Conservation (phyloP, 2,329 filamentous ascomycete genomes). For the Colletotrichum sp. region DNA sequence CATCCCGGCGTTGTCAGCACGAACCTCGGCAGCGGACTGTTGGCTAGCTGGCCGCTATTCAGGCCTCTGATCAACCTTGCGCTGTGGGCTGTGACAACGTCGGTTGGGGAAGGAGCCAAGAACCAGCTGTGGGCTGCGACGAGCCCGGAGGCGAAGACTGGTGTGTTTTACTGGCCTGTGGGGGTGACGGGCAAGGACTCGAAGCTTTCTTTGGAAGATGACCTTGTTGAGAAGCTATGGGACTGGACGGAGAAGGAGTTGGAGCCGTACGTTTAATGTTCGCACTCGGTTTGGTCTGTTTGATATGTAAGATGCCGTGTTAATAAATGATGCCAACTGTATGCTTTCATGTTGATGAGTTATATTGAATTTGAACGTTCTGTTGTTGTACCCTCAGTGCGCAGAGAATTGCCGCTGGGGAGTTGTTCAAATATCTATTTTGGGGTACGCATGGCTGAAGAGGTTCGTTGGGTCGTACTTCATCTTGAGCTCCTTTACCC, state of each 20-base stretch:
- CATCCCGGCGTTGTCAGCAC: constrained; percentile 46
- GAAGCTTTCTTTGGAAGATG: constrained; percentile 28
- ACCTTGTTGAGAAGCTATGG: constrained; percentile 35
- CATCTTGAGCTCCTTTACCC: not conserved
- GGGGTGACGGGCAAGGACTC: constrained; percentile 28
- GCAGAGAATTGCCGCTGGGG: not conserved
- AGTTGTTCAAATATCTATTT: not conserved
- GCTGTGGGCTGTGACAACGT: not conserved
- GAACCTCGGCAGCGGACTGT: constrained; percentile 21
- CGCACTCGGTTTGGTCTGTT: too few species aligned
- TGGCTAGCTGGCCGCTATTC: constrained; percentile 5
- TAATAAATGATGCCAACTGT: not conserved
- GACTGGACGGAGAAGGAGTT: constrained; percentile 40
- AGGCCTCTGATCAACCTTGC: not conserved
- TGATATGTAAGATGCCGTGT: not conserved
- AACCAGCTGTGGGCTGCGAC: constrained; percentile 22
- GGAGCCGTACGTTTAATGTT: not conserved
- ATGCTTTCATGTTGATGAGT: not conserved
- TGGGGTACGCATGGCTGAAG: not conserved
- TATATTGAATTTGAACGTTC: not conserved
- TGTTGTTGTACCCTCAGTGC: not conserved
- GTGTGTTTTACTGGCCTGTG: constrained; percentile 38
- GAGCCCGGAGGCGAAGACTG: constrained; percentile 24
- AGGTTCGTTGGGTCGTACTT: not conserved
- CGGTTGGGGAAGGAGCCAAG: constrained; percentile 11